Conservation (phyloP, 2,329 filamentous ascomycete genomes). For the Cadophora gregata region DNA sequence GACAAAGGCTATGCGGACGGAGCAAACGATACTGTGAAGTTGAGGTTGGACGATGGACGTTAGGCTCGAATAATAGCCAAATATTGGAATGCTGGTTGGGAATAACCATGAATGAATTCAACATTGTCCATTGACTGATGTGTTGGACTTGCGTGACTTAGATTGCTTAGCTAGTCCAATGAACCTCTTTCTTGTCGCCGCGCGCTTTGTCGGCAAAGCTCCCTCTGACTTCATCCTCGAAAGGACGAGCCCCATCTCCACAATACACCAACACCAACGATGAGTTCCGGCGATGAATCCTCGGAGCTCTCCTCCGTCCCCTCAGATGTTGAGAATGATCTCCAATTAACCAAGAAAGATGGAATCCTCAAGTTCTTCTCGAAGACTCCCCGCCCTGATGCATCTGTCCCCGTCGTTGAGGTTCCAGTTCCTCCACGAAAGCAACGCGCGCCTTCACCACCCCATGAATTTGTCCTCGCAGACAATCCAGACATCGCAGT, state of each 20-base stretch:
- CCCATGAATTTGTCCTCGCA: constrained; percentile 86
- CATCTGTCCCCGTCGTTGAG: constrained; percentile 57
- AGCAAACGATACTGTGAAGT: neutral
- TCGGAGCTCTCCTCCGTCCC: constrained; percentile 65
- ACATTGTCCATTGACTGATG: neutral
- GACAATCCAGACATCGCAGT: constrained; percentile 94
- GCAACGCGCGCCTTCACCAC: constrained; percentile 85
- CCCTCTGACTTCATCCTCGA: constrained; percentile 32
- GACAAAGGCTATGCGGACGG: neutral
- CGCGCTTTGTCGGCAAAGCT: constrained; percentile 37
- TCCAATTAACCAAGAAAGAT: constrained; percentile 56
- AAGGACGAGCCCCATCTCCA: constrained; percentile 19
- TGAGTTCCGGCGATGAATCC: constrained; percentile 61
- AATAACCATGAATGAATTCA: neutral
- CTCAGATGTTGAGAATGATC: constrained; percentile 61
- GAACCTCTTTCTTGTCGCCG: constrained; percentile 23
- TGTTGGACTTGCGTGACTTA: constrained; percentile 17
- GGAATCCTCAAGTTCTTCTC: constrained; percentile 74
- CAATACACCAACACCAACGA: constrained; percentile 33
- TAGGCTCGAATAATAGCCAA: neutral
- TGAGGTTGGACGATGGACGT: neutral
- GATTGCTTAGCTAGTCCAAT: constrained; percentile 19
- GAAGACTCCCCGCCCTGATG: constrained; percentile 53
- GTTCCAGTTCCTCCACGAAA: constrained; percentile 65
- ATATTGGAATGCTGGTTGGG: neutral